Percentiles rank a stretch among this genome's conserved stretches.
Evolutionary conservation across 148 eudicot species (phyloP).

Genomic region (Rhododendron griersonianum): DNA sequence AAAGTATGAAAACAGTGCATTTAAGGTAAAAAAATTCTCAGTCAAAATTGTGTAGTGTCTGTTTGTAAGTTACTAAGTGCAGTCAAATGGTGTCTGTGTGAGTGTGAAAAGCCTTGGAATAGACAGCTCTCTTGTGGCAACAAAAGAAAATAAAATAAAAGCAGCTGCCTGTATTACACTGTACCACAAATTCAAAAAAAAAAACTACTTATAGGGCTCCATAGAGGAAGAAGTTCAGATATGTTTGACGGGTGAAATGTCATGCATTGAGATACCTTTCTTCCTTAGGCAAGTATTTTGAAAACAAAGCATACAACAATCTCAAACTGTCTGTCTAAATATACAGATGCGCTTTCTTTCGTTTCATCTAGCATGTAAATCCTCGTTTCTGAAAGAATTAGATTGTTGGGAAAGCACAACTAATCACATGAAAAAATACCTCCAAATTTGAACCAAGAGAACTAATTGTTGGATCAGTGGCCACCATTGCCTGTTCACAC

Average conservation of each 20-base stretch:
- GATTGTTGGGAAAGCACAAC: background rate
- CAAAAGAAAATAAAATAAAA: background rate
- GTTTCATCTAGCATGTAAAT: background rate
- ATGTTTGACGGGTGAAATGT: background rate
- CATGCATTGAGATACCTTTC: background rate
- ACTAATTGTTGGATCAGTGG: slow-evolving; percentile 64
- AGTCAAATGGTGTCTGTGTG: background rate
- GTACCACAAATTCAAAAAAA: background rate
- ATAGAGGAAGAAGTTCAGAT: background rate
- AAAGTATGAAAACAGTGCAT: background rate
- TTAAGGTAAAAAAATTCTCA: background rate
- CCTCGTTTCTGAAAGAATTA: background rate
- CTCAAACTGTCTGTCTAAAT: background rate
- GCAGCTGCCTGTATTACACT: background rate
- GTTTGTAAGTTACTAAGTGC: background rate
- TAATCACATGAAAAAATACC: slow-evolving; percentile 30
- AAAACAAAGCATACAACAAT: background rate
- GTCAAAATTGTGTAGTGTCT: background rate
- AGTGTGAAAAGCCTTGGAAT: background rate
- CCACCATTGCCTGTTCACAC: slow-evolving; percentile 85
- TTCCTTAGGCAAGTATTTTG: background rate
- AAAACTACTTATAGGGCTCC: background rate
- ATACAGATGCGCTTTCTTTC: background rate
- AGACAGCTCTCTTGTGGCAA: background rate
- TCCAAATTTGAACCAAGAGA: slow-evolving; percentile 71